Evolutionary conservation across 1,284 basidiomycete species (phyloP).

Genomic region (Mrakiaceae sp.): DNA sequence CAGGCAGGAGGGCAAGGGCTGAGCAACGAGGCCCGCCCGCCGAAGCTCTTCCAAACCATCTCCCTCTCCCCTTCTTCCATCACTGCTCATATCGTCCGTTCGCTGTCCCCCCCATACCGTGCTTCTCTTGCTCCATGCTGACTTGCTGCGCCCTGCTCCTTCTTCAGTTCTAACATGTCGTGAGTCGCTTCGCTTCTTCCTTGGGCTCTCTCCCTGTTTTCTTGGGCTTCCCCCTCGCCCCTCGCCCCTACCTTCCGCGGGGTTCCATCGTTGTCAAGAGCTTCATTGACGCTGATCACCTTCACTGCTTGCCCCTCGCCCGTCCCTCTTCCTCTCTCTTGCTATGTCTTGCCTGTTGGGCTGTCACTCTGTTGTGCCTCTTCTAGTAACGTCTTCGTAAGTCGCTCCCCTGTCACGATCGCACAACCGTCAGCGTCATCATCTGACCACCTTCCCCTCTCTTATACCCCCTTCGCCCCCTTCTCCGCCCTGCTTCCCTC

Average conservation of each 20-base stretch:
- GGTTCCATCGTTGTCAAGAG: background rate
- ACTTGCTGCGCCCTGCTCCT: background rate
- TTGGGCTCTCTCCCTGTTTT: background rate
- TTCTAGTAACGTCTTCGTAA: constrained; percentile 10
- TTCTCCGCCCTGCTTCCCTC: background rate
- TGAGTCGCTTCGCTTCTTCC: background rate
- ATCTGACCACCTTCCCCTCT: background rate
- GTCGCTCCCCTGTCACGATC: background rate
- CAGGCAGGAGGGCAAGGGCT: too few species aligned
- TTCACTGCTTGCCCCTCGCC: background rate
- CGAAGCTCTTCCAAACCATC: too few species aligned
- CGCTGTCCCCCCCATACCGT: too few species aligned
- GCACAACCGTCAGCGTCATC: background rate
- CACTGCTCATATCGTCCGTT: too few species aligned
- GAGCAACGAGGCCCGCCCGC: too few species aligned
- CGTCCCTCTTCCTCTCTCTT: background rate
- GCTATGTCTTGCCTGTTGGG: background rate
- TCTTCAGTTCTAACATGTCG: background rate
- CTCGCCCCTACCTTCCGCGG: background rate
- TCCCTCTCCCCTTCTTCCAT: too few species aligned
- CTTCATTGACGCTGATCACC: background rate
- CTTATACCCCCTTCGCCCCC: background rate
- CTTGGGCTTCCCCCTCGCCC: background rate
- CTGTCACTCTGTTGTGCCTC: background rate
- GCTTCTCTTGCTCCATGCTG: background rate